These are phyloP conservation scores for Avena eriantha DNA, from an alignment of 176 grass and related monocot genomes.

Conservation along the genomic window DNA sequence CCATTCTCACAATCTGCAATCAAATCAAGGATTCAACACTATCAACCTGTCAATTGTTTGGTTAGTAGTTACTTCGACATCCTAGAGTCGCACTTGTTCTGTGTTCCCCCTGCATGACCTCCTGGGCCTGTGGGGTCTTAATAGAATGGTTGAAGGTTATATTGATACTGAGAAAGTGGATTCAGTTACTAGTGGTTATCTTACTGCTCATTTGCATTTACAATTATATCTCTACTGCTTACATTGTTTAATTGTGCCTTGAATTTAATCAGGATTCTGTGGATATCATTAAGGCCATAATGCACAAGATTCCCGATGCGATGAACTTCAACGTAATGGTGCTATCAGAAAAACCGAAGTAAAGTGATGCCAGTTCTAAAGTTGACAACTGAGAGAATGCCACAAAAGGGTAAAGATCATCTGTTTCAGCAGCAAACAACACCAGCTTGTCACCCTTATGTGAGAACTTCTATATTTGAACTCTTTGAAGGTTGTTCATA, in stretches of 20 bases:
- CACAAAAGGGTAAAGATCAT: neutral
- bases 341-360: slow-evolving; percentile 39
- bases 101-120: no score
- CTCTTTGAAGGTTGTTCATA: neutral
- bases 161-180: neutral
- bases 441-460: neutral
- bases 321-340: slow-evolving; percentile 49
- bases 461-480: neutral
- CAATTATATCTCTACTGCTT: neutral
- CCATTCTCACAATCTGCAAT: neutral
- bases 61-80: neutral
- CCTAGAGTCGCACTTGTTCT: neutral
- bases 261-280: slow-evolving; percentile 47
- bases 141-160: neutral
- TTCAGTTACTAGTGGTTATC: neutral
- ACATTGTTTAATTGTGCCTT: neutral
- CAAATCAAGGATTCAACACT: neutral
- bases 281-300: slow-evolving; percentile 45
- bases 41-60: neutral
- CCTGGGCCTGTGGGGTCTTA: neutral
- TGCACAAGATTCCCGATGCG: slow-evolving; percentile 42
- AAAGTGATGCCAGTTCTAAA: neutral
- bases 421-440: slow-evolving; percentile 13
- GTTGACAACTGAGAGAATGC: neutral
- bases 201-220: neutral